Percentiles rank a stretch among this genome's conserved stretches.
phyloP scores from a whole-genome alignment of 1,284 basidiomycete genomes.

The Schizopora paradoxa region DNA sequence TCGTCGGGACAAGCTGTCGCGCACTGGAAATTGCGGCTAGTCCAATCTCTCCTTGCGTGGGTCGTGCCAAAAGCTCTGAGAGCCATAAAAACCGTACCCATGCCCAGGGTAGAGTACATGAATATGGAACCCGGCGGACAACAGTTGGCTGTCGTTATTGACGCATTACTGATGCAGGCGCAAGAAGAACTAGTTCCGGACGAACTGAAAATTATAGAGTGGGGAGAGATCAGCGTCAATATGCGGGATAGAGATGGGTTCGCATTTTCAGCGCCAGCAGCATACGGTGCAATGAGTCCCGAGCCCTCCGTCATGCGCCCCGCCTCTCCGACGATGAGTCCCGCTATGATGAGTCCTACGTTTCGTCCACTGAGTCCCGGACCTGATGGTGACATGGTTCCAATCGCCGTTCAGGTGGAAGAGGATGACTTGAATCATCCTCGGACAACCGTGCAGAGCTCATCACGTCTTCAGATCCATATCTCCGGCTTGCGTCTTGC shows the following conservation, averaged over 20 bases:
- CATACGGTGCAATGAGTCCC: too few species aligned
- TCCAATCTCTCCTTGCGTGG: constrained; percentile 36
- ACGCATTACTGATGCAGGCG: constrained; percentile 33
- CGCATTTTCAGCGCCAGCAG: too few species aligned
- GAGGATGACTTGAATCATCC: too few species aligned
- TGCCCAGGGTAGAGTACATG: constrained; percentile 41
- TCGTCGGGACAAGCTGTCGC: constrained; percentile 10
- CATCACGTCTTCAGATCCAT: constrained; percentile 33
- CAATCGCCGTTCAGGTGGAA: too few species aligned
- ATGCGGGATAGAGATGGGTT: too few species aligned
- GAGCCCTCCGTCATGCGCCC: too few species aligned
- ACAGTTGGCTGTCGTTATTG: constrained; percentile 33
- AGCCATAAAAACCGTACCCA: constrained; percentile 33
- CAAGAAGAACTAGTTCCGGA: constrained; percentile 37
- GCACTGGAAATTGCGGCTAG: constrained; percentile 24
- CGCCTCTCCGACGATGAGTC: too few species aligned
- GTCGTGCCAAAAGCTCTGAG: constrained; percentile 35
- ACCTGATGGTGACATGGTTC: too few species aligned
- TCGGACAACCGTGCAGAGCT: constrained; percentile 28
- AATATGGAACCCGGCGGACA: constrained; percentile 20
- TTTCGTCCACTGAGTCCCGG: too few species aligned
- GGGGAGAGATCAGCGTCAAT: constrained; percentile 38
- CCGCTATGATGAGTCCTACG: too few species aligned
- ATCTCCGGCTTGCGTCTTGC: constrained; percentile 40
- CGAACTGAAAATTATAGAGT: constrained; percentile 36